Evolutionary conservation across 345 rosid species (phyloP), one percentile per base, ranked within the genome.

Genomic region (Euphorbia tirucalli): DNA sequence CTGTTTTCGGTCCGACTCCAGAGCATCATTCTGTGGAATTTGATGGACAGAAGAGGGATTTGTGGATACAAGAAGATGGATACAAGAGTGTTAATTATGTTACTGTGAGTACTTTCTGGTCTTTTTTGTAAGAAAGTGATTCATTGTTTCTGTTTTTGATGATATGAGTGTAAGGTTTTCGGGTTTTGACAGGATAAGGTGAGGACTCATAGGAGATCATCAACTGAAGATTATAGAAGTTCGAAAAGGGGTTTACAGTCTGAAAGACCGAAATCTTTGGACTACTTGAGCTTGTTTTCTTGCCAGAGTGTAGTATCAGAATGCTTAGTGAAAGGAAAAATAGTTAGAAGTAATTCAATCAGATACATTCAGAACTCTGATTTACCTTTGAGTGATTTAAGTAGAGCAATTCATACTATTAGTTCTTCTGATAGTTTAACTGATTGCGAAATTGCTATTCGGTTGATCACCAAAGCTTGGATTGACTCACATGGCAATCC

Each of bases 371-470:
- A 48, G 30, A 66, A 15, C 9, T 46, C 8, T 0, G 43, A 68
- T 61, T 74, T 44, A 67, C 78, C 61, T 64, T 59, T 70, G 22
- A 74, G 66, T 52, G 85, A 81, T 73, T 68, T 84, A n/a, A 75
- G 79, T 27, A 83, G 72, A 76, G 81, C 88, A 35, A 66, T 85
- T 63, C 25, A 48, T 22, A 64, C 82, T 0, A 66, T 89, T 39
- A 83, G 82, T 73, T 78, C 77, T 9, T 87, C 88, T 1, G 82
- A 79, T 60, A 73, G 46, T 69, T 71, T 87, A 19, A 31, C 39
- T 14, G 83, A 89, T 32, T 84, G 93, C 28, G 89, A 87, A 79
- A 22, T 63, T 15, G 86, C 89, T 31, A 68, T 85, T 68, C 81
- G 76, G 19, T 67, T 75, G n/a, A 68, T 87, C 28, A 69, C 84